Conservation (phyloP, 108 stramenopile species). For the Nitzschia palea region DNA sequence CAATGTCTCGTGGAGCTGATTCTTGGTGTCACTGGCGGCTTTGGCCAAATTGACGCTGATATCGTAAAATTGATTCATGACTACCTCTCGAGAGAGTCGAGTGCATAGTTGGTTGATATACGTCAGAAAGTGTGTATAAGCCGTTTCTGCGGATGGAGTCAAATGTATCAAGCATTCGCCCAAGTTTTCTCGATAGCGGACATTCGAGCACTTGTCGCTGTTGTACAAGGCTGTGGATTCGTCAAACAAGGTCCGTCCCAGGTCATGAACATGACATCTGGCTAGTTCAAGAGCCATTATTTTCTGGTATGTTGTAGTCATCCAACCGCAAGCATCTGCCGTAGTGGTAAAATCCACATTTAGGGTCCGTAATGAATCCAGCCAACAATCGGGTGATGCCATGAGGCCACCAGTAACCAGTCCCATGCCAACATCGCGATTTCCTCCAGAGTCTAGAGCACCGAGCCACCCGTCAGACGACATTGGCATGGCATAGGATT, state of each 20-base stretch:
- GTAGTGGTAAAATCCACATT: constrained; percentile 14
- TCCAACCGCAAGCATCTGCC: constrained; percentile 21
- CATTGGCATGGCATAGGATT: too few relatives aligned
- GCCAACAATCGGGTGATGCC: constrained; percentile 42
- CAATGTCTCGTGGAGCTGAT: constrained; percentile 11
- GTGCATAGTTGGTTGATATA: constrained; percentile 40
- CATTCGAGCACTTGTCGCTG: not conserved
- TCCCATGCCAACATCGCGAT: not conserved
- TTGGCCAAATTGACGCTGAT: constrained; percentile 20
- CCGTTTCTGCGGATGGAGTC: constrained; percentile 22
- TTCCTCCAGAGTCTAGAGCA: too few relatives aligned
- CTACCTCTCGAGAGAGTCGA: constrained; percentile 30
- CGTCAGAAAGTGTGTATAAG: constrained; percentile 40
- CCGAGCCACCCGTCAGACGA: too few relatives aligned
- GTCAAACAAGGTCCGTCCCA: constrained; percentile 20
- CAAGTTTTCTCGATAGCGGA: not conserved
- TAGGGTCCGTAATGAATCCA: constrained; percentile 22
- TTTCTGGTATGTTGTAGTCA: constrained; percentile 36
- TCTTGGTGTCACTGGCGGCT: constrained; percentile 13
- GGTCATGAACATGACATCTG: constrained; percentile 32
- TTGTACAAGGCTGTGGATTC: not conserved
- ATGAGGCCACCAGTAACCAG: not conserved
- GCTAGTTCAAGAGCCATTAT: constrained; percentile 37
- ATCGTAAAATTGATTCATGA: constrained; percentile 20
- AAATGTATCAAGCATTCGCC: constrained; percentile 24